Conservation (phyloP, 2,329 filamentous ascomycete species). For the Xylariaceae sp. region DNA sequence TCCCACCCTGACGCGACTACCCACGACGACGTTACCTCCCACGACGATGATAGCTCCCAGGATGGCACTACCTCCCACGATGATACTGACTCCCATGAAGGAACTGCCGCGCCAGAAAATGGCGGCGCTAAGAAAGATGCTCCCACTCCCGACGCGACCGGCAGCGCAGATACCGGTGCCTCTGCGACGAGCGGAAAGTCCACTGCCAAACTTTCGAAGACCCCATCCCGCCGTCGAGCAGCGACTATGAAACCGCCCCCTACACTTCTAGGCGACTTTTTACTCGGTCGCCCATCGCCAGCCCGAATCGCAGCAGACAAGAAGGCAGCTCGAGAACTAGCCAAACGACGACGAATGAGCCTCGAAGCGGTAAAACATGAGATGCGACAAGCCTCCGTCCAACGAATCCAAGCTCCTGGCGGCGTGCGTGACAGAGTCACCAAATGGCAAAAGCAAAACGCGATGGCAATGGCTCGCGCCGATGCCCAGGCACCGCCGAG, state of each 20-base stretch:
- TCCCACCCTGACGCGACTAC: constrained; percentile 16
- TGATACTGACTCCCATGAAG: constrained; percentile 15
- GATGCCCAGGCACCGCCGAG: constrained; percentile 49
- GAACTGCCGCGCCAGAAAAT: background rate
- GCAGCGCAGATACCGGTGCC: constrained; percentile 11
- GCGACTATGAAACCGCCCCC: constrained; percentile 27
- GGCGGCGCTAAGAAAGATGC: constrained; percentile 15
- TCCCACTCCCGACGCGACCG: constrained; percentile 18
- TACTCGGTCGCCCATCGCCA: constrained; percentile 37
- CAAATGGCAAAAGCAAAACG: constrained; percentile 77
- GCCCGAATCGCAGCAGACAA: constrained; percentile 48
- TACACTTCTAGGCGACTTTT: constrained; percentile 30
- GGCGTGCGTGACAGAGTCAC: constrained; percentile 75
- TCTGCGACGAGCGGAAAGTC: constrained; percentile 21
- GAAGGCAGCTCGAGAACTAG: constrained; percentile 33
- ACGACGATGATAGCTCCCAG: background rate
- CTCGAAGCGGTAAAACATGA: constrained; percentile 55
- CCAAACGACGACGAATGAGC: constrained; percentile 49
- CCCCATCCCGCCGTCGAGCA: constrained; percentile 26
- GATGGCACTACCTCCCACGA: constrained; percentile 9
- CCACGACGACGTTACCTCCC: background rate
- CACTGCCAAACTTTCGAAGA: constrained; percentile 23
- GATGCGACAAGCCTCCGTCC: constrained; percentile 55
- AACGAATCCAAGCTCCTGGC: constrained; percentile 55
- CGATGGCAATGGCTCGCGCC: constrained; percentile 53